Evolutionary conservation across 805 yeast genomes (phyloP).

Genomic region (Barnettozyma salicaria): DNA sequence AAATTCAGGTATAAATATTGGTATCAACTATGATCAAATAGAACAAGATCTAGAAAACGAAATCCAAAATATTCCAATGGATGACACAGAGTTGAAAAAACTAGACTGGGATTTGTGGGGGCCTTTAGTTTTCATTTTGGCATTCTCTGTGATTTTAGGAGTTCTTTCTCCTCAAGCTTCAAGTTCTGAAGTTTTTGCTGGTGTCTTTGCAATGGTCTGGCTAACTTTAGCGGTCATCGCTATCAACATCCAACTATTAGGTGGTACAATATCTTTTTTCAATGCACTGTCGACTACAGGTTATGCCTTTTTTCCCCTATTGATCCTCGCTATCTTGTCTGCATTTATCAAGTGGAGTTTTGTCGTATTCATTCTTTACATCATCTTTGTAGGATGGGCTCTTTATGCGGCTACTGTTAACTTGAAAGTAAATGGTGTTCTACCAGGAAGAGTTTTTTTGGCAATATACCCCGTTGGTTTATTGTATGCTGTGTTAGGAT

Average conservation of each 20-base stretch:
- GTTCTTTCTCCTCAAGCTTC: conserved; percentile 24
- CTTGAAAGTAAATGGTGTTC: conserved; percentile 55
- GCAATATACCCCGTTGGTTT: conserved; percentile 64
- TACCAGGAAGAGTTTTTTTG: conserved; percentile 52
- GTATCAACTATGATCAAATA: conserved; percentile 25
- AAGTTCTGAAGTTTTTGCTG: conserved; percentile 53
- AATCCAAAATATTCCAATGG: conserved; percentile 20
- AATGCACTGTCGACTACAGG: conserved; percentile 68
- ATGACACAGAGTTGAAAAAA: conserved; percentile 22
- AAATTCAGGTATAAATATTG: conserved; percentile 27
- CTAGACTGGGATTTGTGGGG: conserved; percentile 69
- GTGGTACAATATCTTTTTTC: conserved; percentile 56
- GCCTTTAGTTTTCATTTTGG: conserved; percentile 56
- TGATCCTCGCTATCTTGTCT: conserved; percentile 45
- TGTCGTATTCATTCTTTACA: conserved; percentile 42
- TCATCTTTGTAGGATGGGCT: conserved; percentile 53
- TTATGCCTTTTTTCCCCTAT: conserved; percentile 62
- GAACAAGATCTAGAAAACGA: conserved; percentile 27
- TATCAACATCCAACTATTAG: conserved; percentile 56
- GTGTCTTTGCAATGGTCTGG: conserved; percentile 61
- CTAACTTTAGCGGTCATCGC: conserved; percentile 54
- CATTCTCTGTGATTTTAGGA: conserved; percentile 44
- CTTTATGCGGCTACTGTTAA: conserved; percentile 57
- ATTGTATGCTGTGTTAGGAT: conserved; percentile 55
- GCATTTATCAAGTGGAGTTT: conserved; percentile 43